These are phyloP conservation scores for Exobasidium cylindrosporum DNA, from an alignment of 1,284 basidiomycete species.

Conservation along the genomic window DNA sequence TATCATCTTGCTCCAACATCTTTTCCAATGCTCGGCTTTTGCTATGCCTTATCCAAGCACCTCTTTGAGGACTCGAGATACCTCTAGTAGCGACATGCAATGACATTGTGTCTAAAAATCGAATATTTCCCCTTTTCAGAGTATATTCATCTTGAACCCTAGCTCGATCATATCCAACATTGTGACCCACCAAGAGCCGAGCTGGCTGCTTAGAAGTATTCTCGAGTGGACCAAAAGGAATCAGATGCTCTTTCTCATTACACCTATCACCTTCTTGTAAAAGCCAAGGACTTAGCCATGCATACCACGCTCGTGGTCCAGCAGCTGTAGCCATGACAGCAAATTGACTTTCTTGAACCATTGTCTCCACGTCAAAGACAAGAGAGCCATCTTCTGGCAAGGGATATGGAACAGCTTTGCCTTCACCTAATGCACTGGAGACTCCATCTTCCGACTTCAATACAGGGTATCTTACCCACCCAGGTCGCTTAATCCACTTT, in stretches of 20 bases:
- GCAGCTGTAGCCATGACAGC: constrained; percentile 88
- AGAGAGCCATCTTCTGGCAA: constrained; percentile 68
- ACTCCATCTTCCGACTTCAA: constrained; percentile 53
- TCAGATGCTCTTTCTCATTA: constrained; percentile 67
- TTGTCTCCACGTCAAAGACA: constrained; percentile 90
- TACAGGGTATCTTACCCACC: constrained; percentile 83
- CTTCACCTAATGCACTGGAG: constrained; percentile 27
- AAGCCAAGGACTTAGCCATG: constrained; percentile 92
- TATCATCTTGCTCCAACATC: constrained; percentile 24
- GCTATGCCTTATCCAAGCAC: constrained; percentile 82
- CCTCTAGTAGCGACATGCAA: constrained; percentile 91
- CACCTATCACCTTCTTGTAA: constrained; percentile 63
- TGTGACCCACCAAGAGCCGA: constrained; percentile 83
- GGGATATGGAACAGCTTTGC: constrained; percentile 53
- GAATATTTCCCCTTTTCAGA: constrained; percentile 67
- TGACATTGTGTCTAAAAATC: constrained; percentile 93
- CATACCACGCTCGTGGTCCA: constrained; percentile 82
- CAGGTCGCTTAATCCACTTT: constrained; percentile 71
- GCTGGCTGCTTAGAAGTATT: constrained; percentile 47
- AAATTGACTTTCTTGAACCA: constrained; percentile 76
- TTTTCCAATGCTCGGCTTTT: constrained; percentile 59
- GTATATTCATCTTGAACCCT: constrained; percentile 82
- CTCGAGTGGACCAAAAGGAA: constrained; percentile 63
- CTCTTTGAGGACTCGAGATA: constrained; percentile 90
- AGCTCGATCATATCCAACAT: constrained; percentile 88